These are phyloP conservation scores for Rhodotorula sphaerocarpa DNA, from an alignment of 768 basidiomycete genomes.

Conservation along the genomic window DNA sequence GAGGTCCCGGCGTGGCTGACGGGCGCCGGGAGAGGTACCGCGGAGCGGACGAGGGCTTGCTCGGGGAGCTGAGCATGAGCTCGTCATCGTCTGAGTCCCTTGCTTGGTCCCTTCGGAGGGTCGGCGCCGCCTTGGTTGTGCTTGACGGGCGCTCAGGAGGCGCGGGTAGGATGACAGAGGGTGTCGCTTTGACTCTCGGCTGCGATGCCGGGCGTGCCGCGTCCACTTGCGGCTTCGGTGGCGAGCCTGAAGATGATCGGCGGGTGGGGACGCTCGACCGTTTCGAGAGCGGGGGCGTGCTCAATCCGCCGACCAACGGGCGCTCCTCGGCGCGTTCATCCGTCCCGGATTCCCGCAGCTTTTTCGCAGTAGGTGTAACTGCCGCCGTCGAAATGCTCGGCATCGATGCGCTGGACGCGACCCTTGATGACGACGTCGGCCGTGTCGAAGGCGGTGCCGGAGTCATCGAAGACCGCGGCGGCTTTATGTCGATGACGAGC, in stretches of 20 bases:
- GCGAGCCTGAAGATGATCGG: background rate
- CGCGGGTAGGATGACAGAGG: background rate
- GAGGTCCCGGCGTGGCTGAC: no score
- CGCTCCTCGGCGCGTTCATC: background rate
- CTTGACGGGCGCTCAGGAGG: background rate
- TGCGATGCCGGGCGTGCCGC: background rate
- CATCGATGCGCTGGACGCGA: background rate
- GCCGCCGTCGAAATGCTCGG: background rate
- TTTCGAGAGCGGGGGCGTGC: constrained; percentile 3
- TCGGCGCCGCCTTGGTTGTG: no score
- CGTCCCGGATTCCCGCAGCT: background rate
- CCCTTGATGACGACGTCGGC: no score
- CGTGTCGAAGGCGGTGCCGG: no score
- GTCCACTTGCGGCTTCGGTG: background rate
- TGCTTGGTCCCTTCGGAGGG: no score
- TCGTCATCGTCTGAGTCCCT: background rate
- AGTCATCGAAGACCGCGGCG: background rate
- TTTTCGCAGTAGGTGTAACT: background rate
- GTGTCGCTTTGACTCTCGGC: background rate
- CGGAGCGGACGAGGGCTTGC: background rate
- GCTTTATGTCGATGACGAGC: constrained; percentile 1
- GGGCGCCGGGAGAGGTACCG: background rate
- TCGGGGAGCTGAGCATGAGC: background rate
- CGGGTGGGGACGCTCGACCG: background rate
- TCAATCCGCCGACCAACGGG: background rate